A percentile compares a stretch with the other conserved stretches of the same genome.
Conservation (phyloP, 2,329 filamentous ascomycete species). For the Scedosporium dehoogii region DNA sequence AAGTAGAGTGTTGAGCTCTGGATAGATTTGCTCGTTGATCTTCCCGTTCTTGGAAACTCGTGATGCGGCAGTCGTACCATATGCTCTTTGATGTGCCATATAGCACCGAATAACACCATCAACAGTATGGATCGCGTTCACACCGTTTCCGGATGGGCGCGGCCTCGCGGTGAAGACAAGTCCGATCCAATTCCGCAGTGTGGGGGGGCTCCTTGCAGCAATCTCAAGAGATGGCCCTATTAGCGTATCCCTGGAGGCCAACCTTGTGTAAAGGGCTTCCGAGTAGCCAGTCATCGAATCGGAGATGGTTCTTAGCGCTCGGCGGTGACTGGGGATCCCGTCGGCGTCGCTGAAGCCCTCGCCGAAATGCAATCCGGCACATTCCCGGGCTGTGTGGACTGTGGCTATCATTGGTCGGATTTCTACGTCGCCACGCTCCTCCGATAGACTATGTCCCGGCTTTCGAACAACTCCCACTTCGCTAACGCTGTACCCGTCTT, state of each 20-base stretch:
- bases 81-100: not conserved
- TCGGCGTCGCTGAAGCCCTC: not conserved
- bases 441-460: not conserved
- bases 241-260: not conserved
- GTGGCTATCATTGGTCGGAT: not conserved
- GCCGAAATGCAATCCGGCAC: not conserved
- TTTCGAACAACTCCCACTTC: not conserved
- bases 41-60: not conserved
- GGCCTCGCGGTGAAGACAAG: not conserved
- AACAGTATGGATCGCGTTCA: not conserved
- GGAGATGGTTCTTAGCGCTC: not conserved
- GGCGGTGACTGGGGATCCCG: not conserved
- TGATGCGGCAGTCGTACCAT: not conserved
- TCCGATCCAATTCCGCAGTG: conserved; percentile 10
- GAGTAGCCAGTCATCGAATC: not conserved
- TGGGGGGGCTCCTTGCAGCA: conserved; percentile 5
- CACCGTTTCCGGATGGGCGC: not conserved
- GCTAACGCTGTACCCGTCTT: not conserved
- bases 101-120: not conserved
- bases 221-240: not conserved
- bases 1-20: conserved; percentile 2
- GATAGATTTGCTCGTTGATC: not conserved
- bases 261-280: not conserved
- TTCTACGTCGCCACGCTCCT: not conserved
- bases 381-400: not conserved